Conservation (phyloP, 139 green algal species). For the Choricystis sp. region DNA sequence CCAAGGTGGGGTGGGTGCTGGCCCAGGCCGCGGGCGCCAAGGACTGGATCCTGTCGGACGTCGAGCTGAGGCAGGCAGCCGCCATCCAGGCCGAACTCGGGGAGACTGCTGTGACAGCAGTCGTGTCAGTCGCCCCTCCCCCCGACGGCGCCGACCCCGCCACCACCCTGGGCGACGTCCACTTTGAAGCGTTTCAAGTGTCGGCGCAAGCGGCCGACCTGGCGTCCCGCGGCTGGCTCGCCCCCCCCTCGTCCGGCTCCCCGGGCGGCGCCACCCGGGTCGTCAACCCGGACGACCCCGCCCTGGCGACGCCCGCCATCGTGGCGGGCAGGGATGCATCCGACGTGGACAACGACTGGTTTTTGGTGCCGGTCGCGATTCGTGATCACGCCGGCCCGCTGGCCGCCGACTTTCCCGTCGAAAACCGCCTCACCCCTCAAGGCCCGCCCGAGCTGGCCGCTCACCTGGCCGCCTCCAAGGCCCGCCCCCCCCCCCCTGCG, state of each 20-base stretch:
- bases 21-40: slow-evolving; percentile 50
- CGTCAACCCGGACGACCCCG: slow-evolving; percentile 44
- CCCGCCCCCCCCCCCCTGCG: slow-evolving; percentile 45
- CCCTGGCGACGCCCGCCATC: slow-evolving; percentile 48
- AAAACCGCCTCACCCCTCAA: slow-evolving; percentile 81
- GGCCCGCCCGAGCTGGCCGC: slow-evolving; percentile 49
- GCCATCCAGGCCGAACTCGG: slow-evolving; percentile 53
- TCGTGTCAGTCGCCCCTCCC: slow-evolving; percentile 53
- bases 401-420: slow-evolving; percentile 61
- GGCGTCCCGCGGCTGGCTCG: slow-evolving; percentile 63
- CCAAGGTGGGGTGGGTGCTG: slow-evolving; percentile 84
- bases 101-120: slow-evolving; percentile 55
- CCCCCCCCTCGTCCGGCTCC: neutral
- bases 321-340: slow-evolving; percentile 68
- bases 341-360: slow-evolving; percentile 94
- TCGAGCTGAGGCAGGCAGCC: slow-evolving; percentile 66
- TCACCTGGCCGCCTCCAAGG: slow-evolving; percentile 38
- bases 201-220: slow-evolving; percentile 65
- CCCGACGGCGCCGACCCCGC: slow-evolving; percentile 4
- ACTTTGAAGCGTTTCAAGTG: slow-evolving; percentile 84
- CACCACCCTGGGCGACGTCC: slow-evolving; percentile 26
- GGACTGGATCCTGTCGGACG: slow-evolving; percentile 71
- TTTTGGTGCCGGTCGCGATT: slow-evolving; percentile 81
- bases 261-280: slow-evolving; percentile 17
- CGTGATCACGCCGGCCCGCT: slow-evolving; percentile 71